Evolutionary conservation across 2,329 filamentous ascomycete genomes (phyloP), one percentile per base, ranked within the genome.

Genomic region (Trichoderma afroharzianum): DNA sequence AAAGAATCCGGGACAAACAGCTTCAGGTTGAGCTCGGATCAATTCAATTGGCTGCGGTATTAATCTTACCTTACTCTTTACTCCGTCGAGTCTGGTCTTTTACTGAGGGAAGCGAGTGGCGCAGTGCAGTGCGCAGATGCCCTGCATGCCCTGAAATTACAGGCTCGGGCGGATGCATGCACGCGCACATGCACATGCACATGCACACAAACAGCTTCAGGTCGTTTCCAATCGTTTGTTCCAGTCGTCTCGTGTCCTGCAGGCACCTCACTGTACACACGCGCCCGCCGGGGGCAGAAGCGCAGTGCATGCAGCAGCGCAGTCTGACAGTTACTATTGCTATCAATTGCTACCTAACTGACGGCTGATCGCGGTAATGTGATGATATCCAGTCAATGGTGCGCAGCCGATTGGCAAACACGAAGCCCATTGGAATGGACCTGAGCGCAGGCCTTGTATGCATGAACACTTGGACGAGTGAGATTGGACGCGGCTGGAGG

Each of bases 111-210:
- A n/a, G 63, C 50, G 63, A 67, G 63, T 67, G 63, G 63, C 63
- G 63, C 63, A 67, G 63, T 32, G 63, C 63, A 67, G 63, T 32
- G 50, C 50, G 32, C 63, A 36, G 55, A 30, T 67, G 63, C 63
- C 53, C 63, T 67, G 63, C 63, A 67, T 43, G 28, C 32, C 32
- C 24, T 67, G 63, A 67, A 67, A 67, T 67, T 67, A 67, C 50
- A 39, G 33, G 63, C 30, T 32, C 53, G 24, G 63, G 30, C 43
- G 33, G 55, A 57, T 67, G 63, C 63, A 57, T 28, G 63, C 63
- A 66, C 47, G 39, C 33, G 47, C 47, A 24, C 15, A 63, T 63
- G 62, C 62, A 64, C 15, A 63, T 63, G 62, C 62, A 64, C 62
- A 24, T 26, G 47, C 47, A 57, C 24, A 66, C 64, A 59, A 66